A percentile compares a stretch with the other conserved stretches of the same genome.
Evolutionary conservation across 176 grass and related monocot species (phyloP).

Genomic region (Carex cristatella): DNA sequence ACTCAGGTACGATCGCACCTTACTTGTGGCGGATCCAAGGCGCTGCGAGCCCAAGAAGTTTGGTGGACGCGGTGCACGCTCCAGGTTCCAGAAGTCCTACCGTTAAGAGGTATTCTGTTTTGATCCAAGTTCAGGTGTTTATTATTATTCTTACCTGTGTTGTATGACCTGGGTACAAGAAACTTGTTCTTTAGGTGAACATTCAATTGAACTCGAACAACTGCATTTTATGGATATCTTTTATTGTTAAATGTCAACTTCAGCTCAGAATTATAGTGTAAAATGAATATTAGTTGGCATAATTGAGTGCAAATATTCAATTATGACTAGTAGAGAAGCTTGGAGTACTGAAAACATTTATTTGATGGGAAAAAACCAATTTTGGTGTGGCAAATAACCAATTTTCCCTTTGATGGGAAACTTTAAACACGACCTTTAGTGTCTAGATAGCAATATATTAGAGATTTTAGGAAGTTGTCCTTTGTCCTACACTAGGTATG

Average conservation of each 20-base stretch:
- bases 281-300: not conserved
- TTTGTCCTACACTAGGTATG: not conserved
- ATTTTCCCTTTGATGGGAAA: not conserved
- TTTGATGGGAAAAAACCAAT: not conserved
- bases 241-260: not conserved
- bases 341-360: not conserved
- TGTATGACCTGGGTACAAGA: not conserved
- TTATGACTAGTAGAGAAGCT: not conserved
- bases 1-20: constrained; percentile 65
- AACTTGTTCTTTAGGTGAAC: too few species aligned
- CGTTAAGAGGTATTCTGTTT: constrained; percentile 36
- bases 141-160: not conserved
- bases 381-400: too few species aligned
- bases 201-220: not conserved
- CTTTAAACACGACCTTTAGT: not conserved
- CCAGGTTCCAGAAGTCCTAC: constrained; percentile 81
- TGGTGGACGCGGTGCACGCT: constrained; percentile 65
- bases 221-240: not conserved
- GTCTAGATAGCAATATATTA: not conserved
- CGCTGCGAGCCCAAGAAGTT: constrained; percentile 92
- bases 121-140: not conserved
- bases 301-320: not conserved
- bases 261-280: not conserved
- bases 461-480: not conserved
- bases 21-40: constrained; percentile 72